Evolutionary conservation across 176 grass and related monocot genomes (phyloP), one percentile per base, ranked within the genome.

Genomic region (Triticum timopheevii): DNA sequence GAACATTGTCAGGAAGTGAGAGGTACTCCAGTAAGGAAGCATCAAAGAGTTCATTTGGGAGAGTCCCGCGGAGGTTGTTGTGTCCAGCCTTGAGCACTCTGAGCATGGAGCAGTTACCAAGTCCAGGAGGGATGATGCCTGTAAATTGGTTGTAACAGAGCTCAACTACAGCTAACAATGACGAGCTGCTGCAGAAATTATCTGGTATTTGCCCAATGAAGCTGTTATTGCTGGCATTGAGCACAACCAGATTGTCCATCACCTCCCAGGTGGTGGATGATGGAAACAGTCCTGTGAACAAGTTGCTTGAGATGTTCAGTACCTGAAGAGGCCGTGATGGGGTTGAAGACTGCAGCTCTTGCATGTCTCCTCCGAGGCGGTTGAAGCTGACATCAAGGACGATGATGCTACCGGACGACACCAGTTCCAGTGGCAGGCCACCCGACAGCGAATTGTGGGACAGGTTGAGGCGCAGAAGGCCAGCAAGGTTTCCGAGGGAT

Each of bases 211-310:
- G 8, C 23, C 69, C 80, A 15, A 25, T 83, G 33, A 88, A 88
- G 71, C 86, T 88, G 45, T 88, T 88, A 16, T 82, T 82, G 44
- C 86, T 88, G 3, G 36, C 79, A 1, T 88, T 88, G 33, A 88
- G 69, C 1, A 23, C 12, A 8, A 76, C 30, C 69, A 77, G 31
- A 54, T 88, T 68, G 44, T 19, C 34, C 36, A 19, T 76, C 47
- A 10, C 9, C 23, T 1, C 10, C 76, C 76, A 80, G 20, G 30
- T 30, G 84, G 47, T 31, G 69, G 63, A 58, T 7, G 67, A 76
- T 19, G 86, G 86, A 10, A 88, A 68, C 12, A 5, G 24, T 15
- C 78, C 86, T 28, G 35, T 34, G 3, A 83, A 67, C 22, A 63
- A 52, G 33, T 88, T 88, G 11, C 56, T 83, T 2, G 86, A 88